These are phyloP conservation scores for Fusarium sp. DNA, from an alignment of 2,329 filamentous ascomycete species.

Conservation along the genomic window DNA sequence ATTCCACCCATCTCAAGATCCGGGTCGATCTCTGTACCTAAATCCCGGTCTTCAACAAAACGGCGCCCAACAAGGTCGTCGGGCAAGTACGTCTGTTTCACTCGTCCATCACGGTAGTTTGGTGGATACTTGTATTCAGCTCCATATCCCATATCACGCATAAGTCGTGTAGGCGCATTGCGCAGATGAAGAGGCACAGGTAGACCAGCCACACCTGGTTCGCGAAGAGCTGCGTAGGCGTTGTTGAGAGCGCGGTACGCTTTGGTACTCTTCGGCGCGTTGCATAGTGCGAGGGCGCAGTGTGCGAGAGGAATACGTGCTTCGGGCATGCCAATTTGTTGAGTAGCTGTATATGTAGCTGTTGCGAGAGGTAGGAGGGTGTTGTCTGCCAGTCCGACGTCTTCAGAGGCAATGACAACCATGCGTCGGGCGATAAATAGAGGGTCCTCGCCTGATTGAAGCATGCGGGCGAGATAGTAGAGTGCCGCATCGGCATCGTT, in stretches of 20 bases:
- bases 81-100: constrained; percentile 91
- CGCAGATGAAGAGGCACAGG: constrained; percentile 88
- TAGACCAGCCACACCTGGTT: constrained; percentile 83
- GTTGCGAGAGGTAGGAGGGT: constrained; percentile 85
- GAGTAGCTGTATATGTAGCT: constrained; percentile 84
- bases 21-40: constrained; percentile 82
- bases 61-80: constrained; percentile 74
- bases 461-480: constrained; percentile 96
- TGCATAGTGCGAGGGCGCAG: constrained; percentile 80
- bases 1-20: constrained; percentile 62
- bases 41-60: constrained; percentile 83
- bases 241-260: constrained; percentile 86
- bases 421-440: constrained; percentile 92
- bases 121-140: constrained; percentile 97
- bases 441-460: constrained; percentile 93
- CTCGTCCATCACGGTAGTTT: constrained; percentile 83
- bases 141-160: constrained; percentile 93
- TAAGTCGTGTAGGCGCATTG: constrained; percentile 90
- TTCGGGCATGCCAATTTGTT: constrained; percentile 96
- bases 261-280: constrained; percentile 87
- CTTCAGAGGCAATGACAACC: constrained; percentile 94
- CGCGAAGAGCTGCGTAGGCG: constrained; percentile 79
- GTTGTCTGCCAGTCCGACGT: constrained; percentile 91
- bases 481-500: constrained; percentile 87
- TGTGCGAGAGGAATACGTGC: constrained; percentile 93